These are phyloP conservation scores for Stenogyne calaminthoides DNA, from an alignment of 305 asterid genomes.

Conservation along the genomic window DNA sequence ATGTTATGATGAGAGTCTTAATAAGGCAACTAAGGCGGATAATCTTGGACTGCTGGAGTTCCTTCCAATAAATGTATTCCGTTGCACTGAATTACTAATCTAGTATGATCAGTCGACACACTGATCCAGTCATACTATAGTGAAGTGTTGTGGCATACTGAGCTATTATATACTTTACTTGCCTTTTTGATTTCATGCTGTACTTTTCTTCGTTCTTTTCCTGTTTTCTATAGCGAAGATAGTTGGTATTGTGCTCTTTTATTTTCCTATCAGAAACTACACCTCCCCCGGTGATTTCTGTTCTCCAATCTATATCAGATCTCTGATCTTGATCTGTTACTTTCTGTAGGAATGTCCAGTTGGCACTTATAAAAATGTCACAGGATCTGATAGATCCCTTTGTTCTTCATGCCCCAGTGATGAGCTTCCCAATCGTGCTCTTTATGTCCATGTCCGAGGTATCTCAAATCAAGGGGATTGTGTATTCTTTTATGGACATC, in stretches of 20 bases:
- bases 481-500: slow-evolving; percentile 14
- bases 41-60: neutral
- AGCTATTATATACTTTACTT: neutral
- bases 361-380: slow-evolving; percentile 91
- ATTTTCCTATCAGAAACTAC: slow-evolving; percentile 10
- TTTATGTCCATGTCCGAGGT: slow-evolving; percentile 85
- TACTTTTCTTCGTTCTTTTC: neutral
- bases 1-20: neutral
- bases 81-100: slow-evolving; percentile 13
- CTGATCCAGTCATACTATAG: neutral
- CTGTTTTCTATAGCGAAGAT: neutral
- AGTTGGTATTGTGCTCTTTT: neutral
- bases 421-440: slow-evolving; percentile 88
- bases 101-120: neutral
- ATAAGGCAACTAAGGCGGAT: neutral
- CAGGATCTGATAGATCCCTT: slow-evolving; percentile 83
- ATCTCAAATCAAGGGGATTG: slow-evolving; percentile 28
- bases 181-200: slow-evolving; percentile 22
- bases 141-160: neutral
- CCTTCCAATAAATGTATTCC: neutral
- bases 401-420: slow-evolving; percentile 76
- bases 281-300: neutral
- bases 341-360: slow-evolving; percentile 83
- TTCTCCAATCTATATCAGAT: slow-evolving; percentile 3
- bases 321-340: slow-evolving; percentile 20